phyloP scores from a whole-genome alignment of 352 stramenopile species.

The Pythium myriotylum region DNA sequence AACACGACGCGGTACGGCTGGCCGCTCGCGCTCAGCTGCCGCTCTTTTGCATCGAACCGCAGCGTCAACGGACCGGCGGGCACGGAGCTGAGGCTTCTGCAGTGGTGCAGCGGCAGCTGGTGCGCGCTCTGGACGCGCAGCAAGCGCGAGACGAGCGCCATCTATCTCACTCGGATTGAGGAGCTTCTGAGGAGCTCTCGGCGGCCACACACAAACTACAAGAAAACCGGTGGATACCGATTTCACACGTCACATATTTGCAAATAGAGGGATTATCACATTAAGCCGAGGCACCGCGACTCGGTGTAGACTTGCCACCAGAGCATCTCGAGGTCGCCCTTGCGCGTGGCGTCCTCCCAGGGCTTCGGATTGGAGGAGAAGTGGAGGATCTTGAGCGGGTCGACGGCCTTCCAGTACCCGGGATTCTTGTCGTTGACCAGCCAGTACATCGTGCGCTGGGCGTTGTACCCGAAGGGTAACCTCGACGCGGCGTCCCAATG shows the following conservation, averaged over 20 bases:
- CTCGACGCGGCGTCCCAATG: slow-evolving; percentile 42
- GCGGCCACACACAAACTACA: slow-evolving; percentile 8
- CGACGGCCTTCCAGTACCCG: slow-evolving; percentile 72
- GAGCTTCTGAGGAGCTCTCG: no score
- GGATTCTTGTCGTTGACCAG: slow-evolving; percentile 66
- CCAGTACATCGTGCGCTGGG: slow-evolving; percentile 82
- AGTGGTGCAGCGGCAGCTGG: neutral
- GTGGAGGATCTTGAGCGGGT: slow-evolving; percentile 47
- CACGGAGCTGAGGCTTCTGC: neutral
- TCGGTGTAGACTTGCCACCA: slow-evolving; percentile 53
- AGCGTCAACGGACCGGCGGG: neutral
- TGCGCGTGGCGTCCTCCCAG: slow-evolving; percentile 39
- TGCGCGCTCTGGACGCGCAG: slow-evolving; percentile 7
- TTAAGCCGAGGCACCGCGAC: slow-evolving; percentile 22
- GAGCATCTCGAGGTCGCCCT: slow-evolving; percentile 47
- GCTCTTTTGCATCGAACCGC: slow-evolving; percentile 41
- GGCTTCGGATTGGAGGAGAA: slow-evolving; percentile 47
- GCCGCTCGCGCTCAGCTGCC: slow-evolving; percentile 40
- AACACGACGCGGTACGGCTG: slow-evolving; percentile 54
- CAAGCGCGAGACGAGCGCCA: slow-evolving; percentile 10
- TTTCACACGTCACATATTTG: slow-evolving; percentile 19
- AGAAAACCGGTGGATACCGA: slow-evolving; percentile 8
- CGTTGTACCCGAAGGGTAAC: slow-evolving; percentile 83
- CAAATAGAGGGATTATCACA: slow-evolving; percentile 3
- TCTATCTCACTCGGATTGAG: neutral